Conservation (phyloP, 2,329 filamentous ascomycete species). For the Pezicula carpinea region DNA sequence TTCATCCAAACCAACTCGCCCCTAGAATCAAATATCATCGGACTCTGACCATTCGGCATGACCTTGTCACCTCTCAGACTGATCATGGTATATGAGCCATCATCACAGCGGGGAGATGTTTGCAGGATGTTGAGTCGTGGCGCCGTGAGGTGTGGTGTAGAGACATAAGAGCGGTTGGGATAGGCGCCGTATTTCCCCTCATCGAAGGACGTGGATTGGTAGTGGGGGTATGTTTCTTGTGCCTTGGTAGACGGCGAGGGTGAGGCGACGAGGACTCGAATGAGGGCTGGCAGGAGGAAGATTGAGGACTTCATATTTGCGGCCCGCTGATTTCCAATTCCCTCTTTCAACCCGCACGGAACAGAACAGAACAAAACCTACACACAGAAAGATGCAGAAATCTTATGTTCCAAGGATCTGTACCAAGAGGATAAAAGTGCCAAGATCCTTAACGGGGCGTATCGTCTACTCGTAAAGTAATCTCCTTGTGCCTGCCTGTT, state of each 20-base stretch:
- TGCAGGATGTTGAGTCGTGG: slow-evolving; percentile 10
- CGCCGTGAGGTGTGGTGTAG: slow-evolving; percentile 21
- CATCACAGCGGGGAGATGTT: slow-evolving; percentile 7
- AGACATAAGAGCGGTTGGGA: slow-evolving; percentile 29
- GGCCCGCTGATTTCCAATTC: neutral
- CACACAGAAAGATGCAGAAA: neutral
- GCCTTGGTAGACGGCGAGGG: no score
- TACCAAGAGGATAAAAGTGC: no score
- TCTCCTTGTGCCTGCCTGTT: no score
- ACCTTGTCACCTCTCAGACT: slow-evolving; percentile 12
- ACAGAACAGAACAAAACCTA: neutral
- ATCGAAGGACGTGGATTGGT: slow-evolving; percentile 25
- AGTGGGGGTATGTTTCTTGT: neutral
- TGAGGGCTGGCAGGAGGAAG: neutral
- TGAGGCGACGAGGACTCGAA: neutral
- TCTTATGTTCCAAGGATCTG: no score
- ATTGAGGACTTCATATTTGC: slow-evolving; percentile 1
- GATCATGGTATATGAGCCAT: slow-evolving; percentile 10
- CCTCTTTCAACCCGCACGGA: neutral
- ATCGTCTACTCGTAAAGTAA: no score
- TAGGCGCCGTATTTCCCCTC: slow-evolving; percentile 29
- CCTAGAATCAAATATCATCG: slow-evolving; percentile 12
- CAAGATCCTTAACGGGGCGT: no score
- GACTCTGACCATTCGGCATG: slow-evolving; percentile 7
- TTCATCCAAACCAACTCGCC: slow-evolving; percentile 17